Evolutionary conservation across 192 early-diverging fungal species (phyloP).

Genomic region (Obelidium mucronatum): DNA sequence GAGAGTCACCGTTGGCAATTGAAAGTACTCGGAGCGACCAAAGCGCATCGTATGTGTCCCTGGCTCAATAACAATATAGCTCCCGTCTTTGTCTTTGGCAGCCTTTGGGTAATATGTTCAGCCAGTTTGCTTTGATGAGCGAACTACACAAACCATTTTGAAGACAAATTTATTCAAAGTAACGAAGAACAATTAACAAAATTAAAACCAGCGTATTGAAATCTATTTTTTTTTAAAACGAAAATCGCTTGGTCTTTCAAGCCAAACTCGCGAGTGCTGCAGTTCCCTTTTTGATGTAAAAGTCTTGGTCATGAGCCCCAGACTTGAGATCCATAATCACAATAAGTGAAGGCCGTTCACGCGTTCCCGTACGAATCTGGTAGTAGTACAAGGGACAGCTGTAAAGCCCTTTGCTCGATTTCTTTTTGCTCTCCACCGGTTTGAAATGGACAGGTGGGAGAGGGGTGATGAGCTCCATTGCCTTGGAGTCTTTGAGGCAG

Average conservation of each 20-base stretch:
- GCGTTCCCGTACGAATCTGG: conserved; percentile 62
- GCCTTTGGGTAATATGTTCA: conserved; percentile 10
- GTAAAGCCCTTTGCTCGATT: conserved; percentile 60
- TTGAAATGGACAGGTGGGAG: conserved; percentile 67
- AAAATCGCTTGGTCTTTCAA: conserved; percentile 1
- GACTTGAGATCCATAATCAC: conserved; percentile 65
- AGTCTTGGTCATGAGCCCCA: conserved; percentile 63
- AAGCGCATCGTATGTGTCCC: conserved; percentile 82
- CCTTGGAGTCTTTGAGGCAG: conserved; percentile 64
- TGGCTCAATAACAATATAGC: conserved; percentile 86
- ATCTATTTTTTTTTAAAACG: no score
- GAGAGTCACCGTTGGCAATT: conserved; percentile 72
- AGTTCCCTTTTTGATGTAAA: conserved; percentile 67
- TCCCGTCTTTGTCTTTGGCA: conserved; percentile 64
- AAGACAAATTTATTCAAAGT: not conserved
- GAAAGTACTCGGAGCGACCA: conserved; percentile 80
- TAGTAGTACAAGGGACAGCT: conserved; percentile 68
- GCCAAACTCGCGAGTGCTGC: conserved; percentile 59
- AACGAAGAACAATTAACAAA: not conserved
- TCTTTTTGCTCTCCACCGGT: conserved; percentile 67
- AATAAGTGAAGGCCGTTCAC: conserved; percentile 68
- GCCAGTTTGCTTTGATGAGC: not conserved
- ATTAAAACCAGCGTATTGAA: no score
- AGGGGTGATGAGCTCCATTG: conserved; percentile 68
- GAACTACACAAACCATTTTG: not conserved